phyloP scores from a whole-genome alignment of 2,329 filamentous ascomycete species.

The Microcera coccophila region DNA sequence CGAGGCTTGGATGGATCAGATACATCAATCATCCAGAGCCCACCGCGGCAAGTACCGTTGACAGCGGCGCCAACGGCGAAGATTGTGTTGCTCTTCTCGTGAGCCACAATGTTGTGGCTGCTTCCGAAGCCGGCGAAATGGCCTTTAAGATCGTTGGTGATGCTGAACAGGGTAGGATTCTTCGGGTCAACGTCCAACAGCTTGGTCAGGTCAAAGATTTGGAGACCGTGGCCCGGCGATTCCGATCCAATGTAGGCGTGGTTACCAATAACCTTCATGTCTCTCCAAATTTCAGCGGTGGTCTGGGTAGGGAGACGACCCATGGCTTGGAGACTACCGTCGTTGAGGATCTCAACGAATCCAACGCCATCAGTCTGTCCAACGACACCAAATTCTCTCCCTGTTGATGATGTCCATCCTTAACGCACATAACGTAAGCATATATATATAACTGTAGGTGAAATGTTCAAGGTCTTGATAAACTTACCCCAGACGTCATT shows the following conservation, averaged over 20 bases:
- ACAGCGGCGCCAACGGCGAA: constrained; percentile 42
- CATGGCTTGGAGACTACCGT: constrained; percentile 42
- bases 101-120: constrained; percentile 35
- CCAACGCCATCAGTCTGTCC: constrained; percentile 46
- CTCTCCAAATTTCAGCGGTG: constrained; percentile 34
- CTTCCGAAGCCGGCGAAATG: no score
- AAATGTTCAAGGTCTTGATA: no score
- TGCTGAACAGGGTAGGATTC: no score
- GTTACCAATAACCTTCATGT: constrained; percentile 38
- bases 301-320: constrained; percentile 44
- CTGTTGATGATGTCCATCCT: not conserved
- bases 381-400: constrained; percentile 40
- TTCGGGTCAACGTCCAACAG: constrained; percentile 39
- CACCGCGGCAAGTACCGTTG: no score
- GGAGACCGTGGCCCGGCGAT: constrained; percentile 51
- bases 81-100: constrained; percentile 43
- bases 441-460: no score
- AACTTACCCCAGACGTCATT: no score
- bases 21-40: constrained; percentile 56
- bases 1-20: no score
- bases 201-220: constrained; percentile 61
- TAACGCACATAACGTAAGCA: no score
- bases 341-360: constrained; percentile 43
- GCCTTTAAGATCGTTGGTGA: no score
- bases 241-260: constrained; percentile 38